Evolutionary conservation across 2,329 filamentous ascomycete species (phyloP).

Genomic region (Karstenula rhodostoma): DNA sequence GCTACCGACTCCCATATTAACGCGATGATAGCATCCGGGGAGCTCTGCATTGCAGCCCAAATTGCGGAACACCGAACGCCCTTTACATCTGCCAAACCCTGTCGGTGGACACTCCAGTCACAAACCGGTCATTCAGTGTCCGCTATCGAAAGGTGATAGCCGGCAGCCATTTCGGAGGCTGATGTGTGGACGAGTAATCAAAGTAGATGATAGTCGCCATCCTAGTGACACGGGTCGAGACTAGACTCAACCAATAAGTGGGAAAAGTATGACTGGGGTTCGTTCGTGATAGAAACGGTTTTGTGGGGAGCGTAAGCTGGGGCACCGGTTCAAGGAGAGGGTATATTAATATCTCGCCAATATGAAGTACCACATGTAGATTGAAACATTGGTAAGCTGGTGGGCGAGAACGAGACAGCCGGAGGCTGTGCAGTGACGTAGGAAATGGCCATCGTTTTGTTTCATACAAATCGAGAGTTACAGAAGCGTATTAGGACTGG

Average conservation of each 20-base stretch:
- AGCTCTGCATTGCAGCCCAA: slow-evolving; percentile 31
- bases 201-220: slow-evolving; percentile 21
- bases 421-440: slow-evolving; percentile 18
- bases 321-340: slow-evolving; percentile 26
- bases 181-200: slow-evolving; percentile 37
- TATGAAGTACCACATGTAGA: slow-evolving; percentile 26
- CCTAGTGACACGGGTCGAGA: slow-evolving; percentile 11
- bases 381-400: slow-evolving; percentile 20
- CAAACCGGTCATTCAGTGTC: slow-evolving; percentile 26
- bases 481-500: neutral
- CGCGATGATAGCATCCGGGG: slow-evolving; percentile 25
- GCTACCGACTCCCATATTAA: slow-evolving; percentile 32
- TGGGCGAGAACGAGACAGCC: slow-evolving; percentile 24
- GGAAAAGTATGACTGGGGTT: neutral
- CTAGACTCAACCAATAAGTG: neutral
- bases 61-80: slow-evolving; percentile 35
- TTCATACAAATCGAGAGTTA: neutral
- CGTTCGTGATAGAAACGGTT: slow-evolving; percentile 11
- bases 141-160: slow-evolving; percentile 32
- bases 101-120: slow-evolving; percentile 31
- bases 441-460: neutral
- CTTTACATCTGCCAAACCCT: slow-evolving; percentile 21
- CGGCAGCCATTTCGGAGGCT: slow-evolving; percentile 25
- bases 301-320: slow-evolving; percentile 19
- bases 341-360: slow-evolving; percentile 46